phyloP scores from a whole-genome alignment of 805 yeast genomes.

The Ogataea henricii region DNA sequence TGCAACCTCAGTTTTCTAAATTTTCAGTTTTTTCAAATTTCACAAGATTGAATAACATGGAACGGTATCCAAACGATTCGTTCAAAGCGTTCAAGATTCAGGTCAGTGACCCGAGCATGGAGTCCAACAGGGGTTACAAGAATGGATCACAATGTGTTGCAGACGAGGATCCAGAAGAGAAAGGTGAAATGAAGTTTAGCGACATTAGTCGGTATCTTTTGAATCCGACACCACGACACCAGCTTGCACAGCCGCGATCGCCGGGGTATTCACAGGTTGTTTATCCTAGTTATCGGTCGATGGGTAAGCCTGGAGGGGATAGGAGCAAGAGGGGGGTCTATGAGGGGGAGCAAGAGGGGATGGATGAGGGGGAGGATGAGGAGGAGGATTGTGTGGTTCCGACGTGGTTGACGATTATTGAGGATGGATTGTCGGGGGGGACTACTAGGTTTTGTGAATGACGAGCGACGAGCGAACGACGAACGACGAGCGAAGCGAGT shows the following conservation, averaged over 20 bases:
- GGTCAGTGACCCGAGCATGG: constrained; percentile 25
- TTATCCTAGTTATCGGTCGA: constrained; percentile 18
- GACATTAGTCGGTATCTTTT: constrained; percentile 8
- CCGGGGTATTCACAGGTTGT: constrained; percentile 25
- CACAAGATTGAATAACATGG: constrained; percentile 11
- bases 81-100: constrained; percentile 30
- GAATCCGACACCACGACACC: neutral
- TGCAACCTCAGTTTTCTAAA: constrained; percentile 21
- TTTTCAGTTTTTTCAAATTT: constrained; percentile 19
- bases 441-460: constrained; percentile 6
- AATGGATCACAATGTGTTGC: constrained; percentile 20
- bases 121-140: constrained; percentile 20
- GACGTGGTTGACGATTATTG: constrained; percentile 10
- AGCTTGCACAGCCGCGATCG: constrained; percentile 13
- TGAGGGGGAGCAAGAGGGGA: too few relatives aligned
- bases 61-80: constrained; percentile 6
- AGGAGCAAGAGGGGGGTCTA: constrained; percentile 8
- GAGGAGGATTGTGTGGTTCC: constrained; percentile 8
- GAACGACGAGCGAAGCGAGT: too few relatives aligned
- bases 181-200: constrained; percentile 8
- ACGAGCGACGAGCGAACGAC: neutral
- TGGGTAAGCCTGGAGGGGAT: neutral
- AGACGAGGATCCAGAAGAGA: constrained; percentile 10
- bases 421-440: constrained; percentile 9
- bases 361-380: constrained; percentile 1